A percentile compares a stretch with the other conserved stretches of the same genome.
Conservation (phyloP, 768 basidiomycete genomes). For the Russula sp. region DNA sequence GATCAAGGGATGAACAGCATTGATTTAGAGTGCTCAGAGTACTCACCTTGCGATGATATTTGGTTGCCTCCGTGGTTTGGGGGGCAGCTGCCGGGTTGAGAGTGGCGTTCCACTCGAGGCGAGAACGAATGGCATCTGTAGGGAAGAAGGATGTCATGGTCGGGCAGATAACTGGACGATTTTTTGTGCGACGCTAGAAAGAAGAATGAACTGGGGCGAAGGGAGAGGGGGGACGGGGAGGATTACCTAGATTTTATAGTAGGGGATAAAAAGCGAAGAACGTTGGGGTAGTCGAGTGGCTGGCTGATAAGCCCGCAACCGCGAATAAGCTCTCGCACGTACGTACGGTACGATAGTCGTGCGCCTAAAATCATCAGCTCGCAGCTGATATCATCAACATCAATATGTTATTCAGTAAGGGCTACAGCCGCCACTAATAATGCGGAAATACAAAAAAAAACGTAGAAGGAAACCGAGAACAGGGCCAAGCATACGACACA, state of each 20-base stretch:
- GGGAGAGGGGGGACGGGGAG: background rate
- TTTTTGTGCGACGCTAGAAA: background rate
- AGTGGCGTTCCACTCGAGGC: conserved; percentile 89
- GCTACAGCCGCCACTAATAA: conserved; percentile 16
- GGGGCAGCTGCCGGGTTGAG: conserved; percentile 69
- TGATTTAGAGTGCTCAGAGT: background rate
- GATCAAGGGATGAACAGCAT: conserved; percentile 5
- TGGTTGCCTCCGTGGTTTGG: conserved; percentile 69
- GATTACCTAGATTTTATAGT: background rate
- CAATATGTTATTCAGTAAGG: conserved; percentile 2
- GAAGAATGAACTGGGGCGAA: background rate
- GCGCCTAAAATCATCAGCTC: background rate
- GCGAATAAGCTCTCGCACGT: conserved; percentile 8
- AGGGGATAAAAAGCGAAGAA: background rate
- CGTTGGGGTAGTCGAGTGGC: conserved; percentile 8
- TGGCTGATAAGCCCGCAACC: background rate
- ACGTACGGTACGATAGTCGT: background rate
- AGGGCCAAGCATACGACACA: conserved; percentile 3
- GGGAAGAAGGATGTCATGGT: conserved; percentile 24
- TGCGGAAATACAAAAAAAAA: conserved; percentile 10
- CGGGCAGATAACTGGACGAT: background rate
- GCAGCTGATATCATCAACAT: background rate
- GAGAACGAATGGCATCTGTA: conserved; percentile 47
- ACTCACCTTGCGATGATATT: conserved; percentile 84
- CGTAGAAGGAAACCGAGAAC: background rate